Percentiles rank a stretch among this genome's conserved stretches.
Evolutionary conservation across 2,329 filamentous ascomycete genomes (phyloP).

Genomic region (Zarea fungicola): DNA sequence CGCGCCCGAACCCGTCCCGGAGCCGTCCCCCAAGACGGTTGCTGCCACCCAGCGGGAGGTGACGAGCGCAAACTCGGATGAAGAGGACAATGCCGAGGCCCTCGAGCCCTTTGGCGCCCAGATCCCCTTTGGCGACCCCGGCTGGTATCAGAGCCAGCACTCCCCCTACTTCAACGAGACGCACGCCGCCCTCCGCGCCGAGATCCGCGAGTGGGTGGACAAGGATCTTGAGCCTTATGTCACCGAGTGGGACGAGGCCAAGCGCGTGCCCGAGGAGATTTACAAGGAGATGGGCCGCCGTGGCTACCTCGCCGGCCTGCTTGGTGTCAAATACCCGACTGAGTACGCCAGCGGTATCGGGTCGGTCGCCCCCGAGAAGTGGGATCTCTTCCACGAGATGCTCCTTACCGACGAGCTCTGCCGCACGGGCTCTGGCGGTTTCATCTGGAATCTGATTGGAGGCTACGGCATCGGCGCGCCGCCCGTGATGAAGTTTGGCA

Average conservation of each 20-base stretch:
- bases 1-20: slow-evolving; percentile 38
- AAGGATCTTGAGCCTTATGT: slow-evolving; percentile 85
- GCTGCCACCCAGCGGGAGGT: slow-evolving; percentile 40
- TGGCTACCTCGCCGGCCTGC: slow-evolving; percentile 86
- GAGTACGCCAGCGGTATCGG: slow-evolving; percentile 67
- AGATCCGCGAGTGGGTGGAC: slow-evolving; percentile 90
- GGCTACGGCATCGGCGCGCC: slow-evolving; percentile 96
- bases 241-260: slow-evolving; percentile 94
- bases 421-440: slow-evolving; percentile 79
- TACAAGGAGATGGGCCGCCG: slow-evolving; percentile 94
- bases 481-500: slow-evolving; percentile 86
- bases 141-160: slow-evolving; percentile 94
- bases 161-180: slow-evolving; percentile 95
- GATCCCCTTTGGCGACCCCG: slow-evolving; percentile 87
- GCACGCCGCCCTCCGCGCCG: slow-evolving; percentile 83
- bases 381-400: slow-evolving; percentile 98
- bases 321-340: slow-evolving; percentile 77
- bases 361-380: slow-evolving; percentile 78
- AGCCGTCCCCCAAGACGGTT: slow-evolving; percentile 31
- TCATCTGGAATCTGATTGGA: slow-evolving; percentile 95
- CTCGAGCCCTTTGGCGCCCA: slow-evolving; percentile 80
- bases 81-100: slow-evolving; percentile 57
- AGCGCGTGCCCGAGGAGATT: slow-evolving; percentile 78
- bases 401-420: slow-evolving; percentile 92
- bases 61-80: slow-evolving; percentile 21